Conservation (phyloP, 768 basidiomycete genomes). For the Botryobasidium botryosum region DNA sequence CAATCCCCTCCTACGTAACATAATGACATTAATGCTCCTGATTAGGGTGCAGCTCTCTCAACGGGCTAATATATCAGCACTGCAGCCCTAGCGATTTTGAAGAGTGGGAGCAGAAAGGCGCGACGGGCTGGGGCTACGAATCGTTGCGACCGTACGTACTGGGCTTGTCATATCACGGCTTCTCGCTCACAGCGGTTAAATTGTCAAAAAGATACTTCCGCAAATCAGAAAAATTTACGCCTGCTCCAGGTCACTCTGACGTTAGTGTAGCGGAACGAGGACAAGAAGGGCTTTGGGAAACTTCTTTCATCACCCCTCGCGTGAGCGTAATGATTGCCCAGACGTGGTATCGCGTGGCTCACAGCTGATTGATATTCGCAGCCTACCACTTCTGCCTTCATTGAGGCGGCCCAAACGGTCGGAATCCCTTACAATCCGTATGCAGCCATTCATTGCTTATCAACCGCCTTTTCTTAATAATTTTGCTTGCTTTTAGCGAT, state of each 20-base stretch:
- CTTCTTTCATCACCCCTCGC: background rate
- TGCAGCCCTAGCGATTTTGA: constrained; percentile 12
- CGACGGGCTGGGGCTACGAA: constrained; percentile 10
- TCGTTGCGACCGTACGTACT: constrained; percentile 6
- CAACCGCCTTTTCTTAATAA: too few species aligned
- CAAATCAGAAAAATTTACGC: constrained; percentile 10
- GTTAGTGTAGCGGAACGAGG: constrained; percentile 5
- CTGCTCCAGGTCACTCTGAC: constrained; percentile 4
- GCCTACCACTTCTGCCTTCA: constrained; percentile 1
- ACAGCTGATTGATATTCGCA: too few species aligned
- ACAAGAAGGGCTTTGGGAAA: background rate
- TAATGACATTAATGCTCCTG: background rate
- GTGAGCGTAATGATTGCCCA: background rate
- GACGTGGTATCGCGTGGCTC: too few species aligned
- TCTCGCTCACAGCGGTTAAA: background rate
- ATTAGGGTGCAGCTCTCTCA: constrained; percentile 38
- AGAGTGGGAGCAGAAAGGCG: constrained; percentile 12
- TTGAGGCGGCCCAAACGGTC: constrained; percentile 7
- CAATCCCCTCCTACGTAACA: background rate
- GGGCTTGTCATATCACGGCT: background rate
- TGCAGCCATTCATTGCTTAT: too few species aligned
- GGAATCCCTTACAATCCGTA: constrained; percentile 8
- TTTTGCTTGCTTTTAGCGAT: background rate
- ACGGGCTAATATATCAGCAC: constrained; percentile 32
- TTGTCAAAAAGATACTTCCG: constrained; percentile 8